Evolutionary conservation across 2,329 filamentous ascomycete genomes (phyloP).

Genomic region (Talaromyces amestolkiae): DNA sequence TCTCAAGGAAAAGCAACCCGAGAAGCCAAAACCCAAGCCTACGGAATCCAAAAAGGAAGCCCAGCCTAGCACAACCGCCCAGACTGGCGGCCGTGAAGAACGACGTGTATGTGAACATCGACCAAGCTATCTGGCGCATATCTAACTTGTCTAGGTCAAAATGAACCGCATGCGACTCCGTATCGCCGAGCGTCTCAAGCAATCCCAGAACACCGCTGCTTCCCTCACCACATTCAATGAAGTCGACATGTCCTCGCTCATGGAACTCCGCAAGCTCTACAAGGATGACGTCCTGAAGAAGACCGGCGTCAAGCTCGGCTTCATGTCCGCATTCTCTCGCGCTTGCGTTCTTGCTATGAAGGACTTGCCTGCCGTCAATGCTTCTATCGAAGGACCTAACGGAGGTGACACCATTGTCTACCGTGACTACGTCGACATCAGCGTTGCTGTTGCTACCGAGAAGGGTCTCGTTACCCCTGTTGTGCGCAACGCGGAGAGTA

Average conservation of each 20-base stretch:
- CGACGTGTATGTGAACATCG: constrained; percentile 64
- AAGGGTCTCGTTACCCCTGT: constrained; percentile 97
- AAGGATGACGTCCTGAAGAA: constrained; percentile 96
- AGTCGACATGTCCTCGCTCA: constrained; percentile 96
- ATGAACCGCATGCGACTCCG: constrained; percentile 99
- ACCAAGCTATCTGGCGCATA: constrained; percentile 3
- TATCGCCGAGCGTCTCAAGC: constrained; percentile 96
- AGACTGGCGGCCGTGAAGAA: constrained; percentile 76
- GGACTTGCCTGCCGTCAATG: constrained; percentile 91
- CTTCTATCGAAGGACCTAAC: constrained; percentile 92
- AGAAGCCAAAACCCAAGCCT: constrained; percentile 18
- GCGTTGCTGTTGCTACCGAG: constrained; percentile 93
- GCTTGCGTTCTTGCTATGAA: constrained; percentile 89
- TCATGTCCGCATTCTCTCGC: constrained; percentile 96
- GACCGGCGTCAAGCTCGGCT: constrained; percentile 96
- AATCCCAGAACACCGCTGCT: constrained; percentile 97
- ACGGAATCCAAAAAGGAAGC: constrained; percentile 33
- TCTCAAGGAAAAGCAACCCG: constrained; percentile 28
- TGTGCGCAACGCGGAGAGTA: constrained; percentile 83
- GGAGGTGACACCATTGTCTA: constrained; percentile 98
- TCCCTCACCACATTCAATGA: constrained; percentile 98
- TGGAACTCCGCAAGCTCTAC: constrained; percentile 96
- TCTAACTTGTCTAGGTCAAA: constrained; percentile 66
- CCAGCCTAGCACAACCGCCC: constrained; percentile 26
- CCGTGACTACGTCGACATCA: constrained; percentile 96